Evolutionary conservation across 202 grass and related monocot species (phyloP).

Genomic region (Cymbopogon flexuosus): DNA sequence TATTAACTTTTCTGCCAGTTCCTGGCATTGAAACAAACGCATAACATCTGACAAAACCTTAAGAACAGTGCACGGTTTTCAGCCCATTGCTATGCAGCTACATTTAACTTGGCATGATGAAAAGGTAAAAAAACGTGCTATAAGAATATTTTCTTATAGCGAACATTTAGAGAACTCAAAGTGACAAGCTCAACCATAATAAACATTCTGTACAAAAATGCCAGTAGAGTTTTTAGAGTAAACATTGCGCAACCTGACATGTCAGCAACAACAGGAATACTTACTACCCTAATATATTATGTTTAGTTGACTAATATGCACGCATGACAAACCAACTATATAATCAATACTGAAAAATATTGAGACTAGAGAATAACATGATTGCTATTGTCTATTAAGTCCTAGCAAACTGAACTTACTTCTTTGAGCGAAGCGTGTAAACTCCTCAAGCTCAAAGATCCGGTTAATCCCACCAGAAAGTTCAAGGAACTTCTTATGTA

Average conservation of each 20-base stretch:
- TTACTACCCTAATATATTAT: conserved; percentile 1
- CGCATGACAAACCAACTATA: background rate
- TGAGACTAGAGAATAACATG: background rate
- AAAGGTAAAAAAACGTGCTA: background rate
- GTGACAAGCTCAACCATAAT: conserved; percentile 19
- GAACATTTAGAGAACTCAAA: background rate
- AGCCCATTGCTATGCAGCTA: background rate
- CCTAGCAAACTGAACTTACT: conserved; percentile 46
- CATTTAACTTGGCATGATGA: background rate
- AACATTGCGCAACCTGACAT: background rate
- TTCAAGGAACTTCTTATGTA: conserved; percentile 91
- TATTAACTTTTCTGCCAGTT: conserved; percentile 4
- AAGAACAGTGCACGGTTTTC: conserved; percentile 4
- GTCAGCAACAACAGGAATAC: background rate
- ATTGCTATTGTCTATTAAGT: background rate
- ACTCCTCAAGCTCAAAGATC: conserved; percentile 91
- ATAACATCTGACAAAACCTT: background rate
- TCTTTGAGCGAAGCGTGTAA: conserved; percentile 60
- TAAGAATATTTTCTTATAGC: background rate
- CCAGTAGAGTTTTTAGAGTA: background rate
- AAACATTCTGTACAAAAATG: background rate
- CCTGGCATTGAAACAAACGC: background rate
- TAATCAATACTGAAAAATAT: background rate
- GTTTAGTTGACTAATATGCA: background rate
- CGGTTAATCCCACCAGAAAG: conserved; percentile 96